Conservation (phyloP, 768 basidiomycete species). For the Lactarius hatsudake region DNA sequence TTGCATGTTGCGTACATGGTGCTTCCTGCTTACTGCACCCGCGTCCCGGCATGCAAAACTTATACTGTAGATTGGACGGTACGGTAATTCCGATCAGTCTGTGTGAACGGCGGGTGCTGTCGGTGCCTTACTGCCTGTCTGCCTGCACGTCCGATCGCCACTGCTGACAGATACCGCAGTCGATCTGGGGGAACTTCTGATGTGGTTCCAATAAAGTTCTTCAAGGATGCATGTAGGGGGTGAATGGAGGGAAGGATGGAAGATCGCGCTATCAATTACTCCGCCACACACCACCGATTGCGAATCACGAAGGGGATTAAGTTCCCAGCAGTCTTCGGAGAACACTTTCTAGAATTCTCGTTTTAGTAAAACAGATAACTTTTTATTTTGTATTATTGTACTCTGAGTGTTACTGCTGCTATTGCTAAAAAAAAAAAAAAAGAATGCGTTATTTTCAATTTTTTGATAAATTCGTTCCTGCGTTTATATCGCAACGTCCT, state of each 20-base stretch:
- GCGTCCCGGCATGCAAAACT: neutral
- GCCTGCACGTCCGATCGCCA: neutral
- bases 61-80: neutral
- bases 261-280: neutral
- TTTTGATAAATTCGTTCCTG: conserved; percentile 1
- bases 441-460: neutral
- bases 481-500: neutral
- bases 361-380: neutral
- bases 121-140: neutral
- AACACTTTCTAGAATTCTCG: neutral
- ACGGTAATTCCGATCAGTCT: neutral
- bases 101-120: neutral
- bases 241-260: neutral
- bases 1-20: neutral
- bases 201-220: neutral
- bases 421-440: neutral
- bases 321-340: neutral
- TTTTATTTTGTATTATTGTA: neutral
- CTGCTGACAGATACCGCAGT: neutral
- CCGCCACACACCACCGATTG: neutral
- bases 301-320: neutral
- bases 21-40: neutral
- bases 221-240: neutral
- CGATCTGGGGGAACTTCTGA: neutral
- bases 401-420: neutral